phyloP scores from a whole-genome alignment of 257 asterid species.

The Gentiana dahurica region DNA sequence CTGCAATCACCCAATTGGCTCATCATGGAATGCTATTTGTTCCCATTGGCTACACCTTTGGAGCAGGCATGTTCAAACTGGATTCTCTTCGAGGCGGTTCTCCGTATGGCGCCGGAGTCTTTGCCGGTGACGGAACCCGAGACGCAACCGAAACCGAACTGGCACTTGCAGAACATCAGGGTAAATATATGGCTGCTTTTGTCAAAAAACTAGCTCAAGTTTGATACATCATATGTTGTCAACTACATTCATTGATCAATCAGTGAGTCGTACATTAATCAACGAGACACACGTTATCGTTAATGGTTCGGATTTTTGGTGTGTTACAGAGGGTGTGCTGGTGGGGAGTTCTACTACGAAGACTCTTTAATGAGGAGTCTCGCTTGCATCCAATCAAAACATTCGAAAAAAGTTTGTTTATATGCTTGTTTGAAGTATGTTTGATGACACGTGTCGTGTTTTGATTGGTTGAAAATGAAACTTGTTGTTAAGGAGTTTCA shows the following conservation, averaged over 20 bases:
- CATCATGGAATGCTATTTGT: slow-evolving; percentile 84
- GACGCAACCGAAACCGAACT: slow-evolving; percentile 32
- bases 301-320: too few species aligned
- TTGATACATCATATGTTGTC: slow-evolving; percentile 6
- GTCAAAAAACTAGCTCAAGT: slow-evolving; percentile 18
- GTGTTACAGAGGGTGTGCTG: too few species aligned
- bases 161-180: slow-evolving; percentile 41
- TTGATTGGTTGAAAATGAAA: too few species aligned
- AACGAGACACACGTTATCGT: too few species aligned
- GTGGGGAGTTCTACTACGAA: too few species aligned
- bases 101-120: slow-evolving; percentile 43
- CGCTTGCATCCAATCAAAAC: too few species aligned
- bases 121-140: slow-evolving; percentile 33
- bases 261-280: too few species aligned
- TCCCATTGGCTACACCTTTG: slow-evolving; percentile 78
- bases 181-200: slow-evolving; percentile 36
- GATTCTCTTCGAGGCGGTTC: slow-evolving; percentile 52
- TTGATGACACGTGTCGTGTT: too few species aligned
- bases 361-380: too few species aligned
- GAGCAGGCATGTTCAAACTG: slow-evolving; percentile 77
- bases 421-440: too few species aligned
- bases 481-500: too few species aligned
- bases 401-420: too few species aligned
- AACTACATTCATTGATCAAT: background rate
- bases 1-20: slow-evolving; percentile 71